Evolutionary conservation across 2,329 filamentous ascomycete genomes (phyloP).

Genomic region (Penicillium digitatum): DNA sequence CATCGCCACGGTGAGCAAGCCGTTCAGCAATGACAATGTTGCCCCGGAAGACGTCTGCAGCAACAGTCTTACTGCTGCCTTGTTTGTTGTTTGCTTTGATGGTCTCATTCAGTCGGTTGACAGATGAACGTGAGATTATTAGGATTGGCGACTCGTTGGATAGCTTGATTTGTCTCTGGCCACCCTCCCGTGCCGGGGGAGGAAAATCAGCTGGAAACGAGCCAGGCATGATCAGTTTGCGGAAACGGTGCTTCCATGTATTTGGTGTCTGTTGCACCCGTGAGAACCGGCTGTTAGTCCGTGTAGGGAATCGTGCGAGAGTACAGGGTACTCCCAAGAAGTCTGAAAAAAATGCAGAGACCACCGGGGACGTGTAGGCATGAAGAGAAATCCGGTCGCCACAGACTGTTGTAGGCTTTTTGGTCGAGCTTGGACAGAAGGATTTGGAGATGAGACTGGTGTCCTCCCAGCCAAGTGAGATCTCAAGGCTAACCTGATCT

Average conservation of each 20-base stretch:
- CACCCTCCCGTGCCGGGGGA: slow-evolving; percentile 50
- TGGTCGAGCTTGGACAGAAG: slow-evolving; percentile 44
- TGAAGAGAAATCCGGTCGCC: slow-evolving; percentile 71
- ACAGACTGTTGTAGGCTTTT: slow-evolving; percentile 66
- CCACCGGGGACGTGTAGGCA: slow-evolving; percentile 61
- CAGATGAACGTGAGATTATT: slow-evolving; percentile 72
- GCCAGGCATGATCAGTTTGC: slow-evolving; percentile 46
- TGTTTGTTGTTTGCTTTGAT: slow-evolving; percentile 59
- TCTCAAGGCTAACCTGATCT: slow-evolving; percentile 31
- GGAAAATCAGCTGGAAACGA: slow-evolving; percentile 48
- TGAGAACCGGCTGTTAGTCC: slow-evolving; percentile 62
- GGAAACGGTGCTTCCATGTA: slow-evolving; percentile 20
- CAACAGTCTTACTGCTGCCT: slow-evolving; percentile 55
- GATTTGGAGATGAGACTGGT: slow-evolving; percentile 62
- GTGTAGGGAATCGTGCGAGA: slow-evolving; percentile 76
- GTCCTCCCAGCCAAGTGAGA: slow-evolving; percentile 34
- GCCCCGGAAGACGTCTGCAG: slow-evolving; percentile 75
- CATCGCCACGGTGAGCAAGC: slow-evolving; percentile 41
- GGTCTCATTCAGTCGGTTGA: slow-evolving; percentile 69
- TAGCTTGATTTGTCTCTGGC: slow-evolving; percentile 60
- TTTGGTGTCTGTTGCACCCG: slow-evolving; percentile 62
- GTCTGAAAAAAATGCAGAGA: slow-evolving; percentile 73
- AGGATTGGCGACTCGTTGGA: slow-evolving; percentile 95
- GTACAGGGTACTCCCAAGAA: slow-evolving; percentile 75
- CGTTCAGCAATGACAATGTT: slow-evolving; percentile 72